Evolutionary conservation across 1,284 basidiomycete species (phyloP).

Genomic region (Blastosporella zonata): DNA sequence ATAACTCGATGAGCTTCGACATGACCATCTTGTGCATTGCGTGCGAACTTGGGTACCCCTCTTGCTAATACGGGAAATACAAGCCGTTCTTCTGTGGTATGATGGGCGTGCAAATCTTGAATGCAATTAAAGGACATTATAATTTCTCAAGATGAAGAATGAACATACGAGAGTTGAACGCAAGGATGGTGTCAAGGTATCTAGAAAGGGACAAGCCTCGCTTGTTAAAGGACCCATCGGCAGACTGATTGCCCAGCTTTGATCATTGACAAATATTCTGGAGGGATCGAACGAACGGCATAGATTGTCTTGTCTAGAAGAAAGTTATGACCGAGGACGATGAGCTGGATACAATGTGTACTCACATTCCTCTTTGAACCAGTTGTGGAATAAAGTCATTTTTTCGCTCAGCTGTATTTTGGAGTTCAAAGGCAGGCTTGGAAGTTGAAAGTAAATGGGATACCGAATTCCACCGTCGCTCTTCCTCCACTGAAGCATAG

Average conservation of each 20-base stretch:
- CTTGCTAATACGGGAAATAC: slow-evolving; percentile 65
- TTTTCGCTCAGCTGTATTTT: slow-evolving; percentile 5
- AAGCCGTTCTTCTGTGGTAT: slow-evolving; percentile 61
- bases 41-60: slow-evolving; percentile 58
- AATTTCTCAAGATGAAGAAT: neutral
- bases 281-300: slow-evolving; percentile 11
- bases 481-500: slow-evolving; percentile 6
- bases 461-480: slow-evolving; percentile 12
- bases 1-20: slow-evolving; percentile 63
- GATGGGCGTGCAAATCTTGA: slow-evolving; percentile 63
- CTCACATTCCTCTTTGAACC: slow-evolving; percentile 15
- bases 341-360: neutral
- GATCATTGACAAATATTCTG: neutral
- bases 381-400: slow-evolving; percentile 11
- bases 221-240: slow-evolving; percentile 48
- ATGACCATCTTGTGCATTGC: slow-evolving; percentile 47
- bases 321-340: neutral
- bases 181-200: slow-evolving; percentile 44
- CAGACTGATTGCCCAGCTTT: slow-evolving; percentile 30
- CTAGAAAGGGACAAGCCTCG: slow-evolving; percentile 40
- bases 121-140: neutral
- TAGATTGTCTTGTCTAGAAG: slow-evolving; percentile 15
- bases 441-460: neutral
- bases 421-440: neutral
- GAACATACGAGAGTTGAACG: slow-evolving; percentile 42